phyloP scores from a whole-genome alignment of 495 filamentous ascomycete genomes.

The Schizothecium vesticola region DNA sequence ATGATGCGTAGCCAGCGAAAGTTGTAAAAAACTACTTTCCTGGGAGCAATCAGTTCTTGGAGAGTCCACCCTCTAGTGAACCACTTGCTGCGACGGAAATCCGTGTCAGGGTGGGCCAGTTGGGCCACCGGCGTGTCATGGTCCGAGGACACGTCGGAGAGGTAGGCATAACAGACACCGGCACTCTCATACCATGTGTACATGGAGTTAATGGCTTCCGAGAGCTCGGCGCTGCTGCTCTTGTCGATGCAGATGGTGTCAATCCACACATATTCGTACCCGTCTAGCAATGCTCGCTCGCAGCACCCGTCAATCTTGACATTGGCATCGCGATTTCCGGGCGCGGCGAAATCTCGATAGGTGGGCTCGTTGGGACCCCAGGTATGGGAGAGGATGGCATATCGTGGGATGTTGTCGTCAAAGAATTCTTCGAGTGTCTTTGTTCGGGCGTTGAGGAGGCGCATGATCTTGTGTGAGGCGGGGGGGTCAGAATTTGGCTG shows the following conservation, averaged over 20 bases:
- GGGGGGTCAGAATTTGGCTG: not conserved
- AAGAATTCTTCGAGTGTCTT: not conserved
- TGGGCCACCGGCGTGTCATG: not conserved
- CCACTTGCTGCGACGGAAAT: not conserved
- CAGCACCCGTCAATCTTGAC: conserved; percentile 10
- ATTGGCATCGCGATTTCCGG: not conserved
- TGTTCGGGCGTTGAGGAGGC: not conserved
- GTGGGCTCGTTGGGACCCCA: conserved; percentile 1
- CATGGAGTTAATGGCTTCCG: conserved; percentile 14
- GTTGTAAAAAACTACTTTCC: conserved; percentile 5
- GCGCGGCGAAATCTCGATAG: not conserved
- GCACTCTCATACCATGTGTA: conserved; percentile 4
- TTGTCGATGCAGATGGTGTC: conserved; percentile 17
- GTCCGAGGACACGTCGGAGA: not conserved
- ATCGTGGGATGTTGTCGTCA: not conserved
- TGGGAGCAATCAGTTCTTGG: conserved; percentile 10
- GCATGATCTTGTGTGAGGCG: not conserved
- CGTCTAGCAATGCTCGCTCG: not conserved
- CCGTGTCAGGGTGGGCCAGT: not conserved
- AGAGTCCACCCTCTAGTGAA: not conserved
- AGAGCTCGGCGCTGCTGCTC: conserved; percentile 15
- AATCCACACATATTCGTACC: conserved; percentile 8
- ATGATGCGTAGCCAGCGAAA: conserved; percentile 8
- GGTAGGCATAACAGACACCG: conserved; percentile 10
- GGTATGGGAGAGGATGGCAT: conserved; percentile 12